Base-by-base conservation (phyloP, 2,329 filamentous ascomycete species). In the Phoma sp. region DNA sequence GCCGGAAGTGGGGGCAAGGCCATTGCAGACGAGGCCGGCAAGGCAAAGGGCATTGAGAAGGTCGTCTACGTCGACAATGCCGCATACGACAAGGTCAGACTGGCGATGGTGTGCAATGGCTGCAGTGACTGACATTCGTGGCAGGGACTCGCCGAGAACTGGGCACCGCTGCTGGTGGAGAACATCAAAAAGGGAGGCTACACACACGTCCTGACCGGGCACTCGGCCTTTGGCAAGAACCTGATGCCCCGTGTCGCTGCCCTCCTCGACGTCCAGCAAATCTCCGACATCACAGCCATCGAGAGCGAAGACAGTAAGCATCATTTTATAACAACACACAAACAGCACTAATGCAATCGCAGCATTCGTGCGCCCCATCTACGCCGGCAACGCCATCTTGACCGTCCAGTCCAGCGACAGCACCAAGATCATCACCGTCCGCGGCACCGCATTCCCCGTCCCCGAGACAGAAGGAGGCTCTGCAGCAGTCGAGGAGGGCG, bases 151-250 rank as follows among this genome's bases (percentile, higher is more conserved):
- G 87, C 95, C 46, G 95, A 99, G 80, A 97, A 91, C 81, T 98
- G 86, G 72, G 95, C 93, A n/a, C 90, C 92, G 50, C 82, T 99
- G 39, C 82, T 99, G 33, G 90, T 92, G 45, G 93, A 98, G 76
- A 99, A 98, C 77, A 93, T 98, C 77, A 96, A 96, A 80, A 95
- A 95, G 74, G 93, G 91, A 56, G 91, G 88, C 56, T 98, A 92
- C 76, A 96, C 93, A 57, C 95, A 99, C 73, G 85, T 99, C 60
- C 84, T 99, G 68, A 90, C 89, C 32, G 89, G 90, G 49, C 92
- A 98, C 80, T 95, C 93, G 20, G 92, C 95, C 1, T 99, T 99
- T 77, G 95, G 95, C 70, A 99, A 99, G 85, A 96, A 89, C 76
- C 77, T 99, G 38, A 82, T 99, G 78, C 95, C 95, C 32, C 88